A percentile compares a stretch with the other conserved stretches of the same genome.
Conservation (phyloP, 108 stramenopile species). For the Skeletonema marinoi region DNA sequence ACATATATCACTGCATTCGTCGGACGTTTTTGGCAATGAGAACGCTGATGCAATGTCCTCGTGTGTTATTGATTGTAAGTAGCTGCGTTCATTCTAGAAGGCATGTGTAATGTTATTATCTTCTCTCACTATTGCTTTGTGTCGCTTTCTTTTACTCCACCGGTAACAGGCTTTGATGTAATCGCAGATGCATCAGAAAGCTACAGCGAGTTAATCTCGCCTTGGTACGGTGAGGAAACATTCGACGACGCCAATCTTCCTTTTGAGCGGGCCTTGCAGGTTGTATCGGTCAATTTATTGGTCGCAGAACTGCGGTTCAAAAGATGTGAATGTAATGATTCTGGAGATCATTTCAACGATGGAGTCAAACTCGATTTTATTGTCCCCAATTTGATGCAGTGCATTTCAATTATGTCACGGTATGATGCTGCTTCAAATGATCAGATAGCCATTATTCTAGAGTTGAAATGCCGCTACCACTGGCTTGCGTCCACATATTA, state of each 20-base stretch:
- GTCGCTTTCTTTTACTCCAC: background rate
- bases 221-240: constrained; percentile 28
- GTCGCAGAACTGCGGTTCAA: constrained; percentile 70
- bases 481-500: constrained; percentile 75
- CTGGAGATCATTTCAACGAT: constrained; percentile 58
- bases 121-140: background rate
- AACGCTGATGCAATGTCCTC: constrained; percentile 48
- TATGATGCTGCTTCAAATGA: background rate
- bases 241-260: background rate
- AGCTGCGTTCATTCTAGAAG: background rate
- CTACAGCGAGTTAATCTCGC: background rate
- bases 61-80: constrained; percentile 66
- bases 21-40: constrained; percentile 60
- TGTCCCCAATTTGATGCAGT: constrained; percentile 59
- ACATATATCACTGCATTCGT: constrained; percentile 63
- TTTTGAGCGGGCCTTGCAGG: constrained; percentile 26
- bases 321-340: constrained; percentile 57
- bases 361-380: constrained; percentile 44
- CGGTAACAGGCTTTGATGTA: constrained; percentile 34
- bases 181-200: constrained; percentile 2
- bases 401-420: constrained; percentile 20
- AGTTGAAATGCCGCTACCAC: constrained; percentile 54
- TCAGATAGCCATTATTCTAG: constrained; percentile 10
- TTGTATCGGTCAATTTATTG: constrained; percentile 72
- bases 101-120: background rate